Conservation (phyloP, 495 filamentous ascomycete species). For the Clohesyomyces aquaticus region DNA sequence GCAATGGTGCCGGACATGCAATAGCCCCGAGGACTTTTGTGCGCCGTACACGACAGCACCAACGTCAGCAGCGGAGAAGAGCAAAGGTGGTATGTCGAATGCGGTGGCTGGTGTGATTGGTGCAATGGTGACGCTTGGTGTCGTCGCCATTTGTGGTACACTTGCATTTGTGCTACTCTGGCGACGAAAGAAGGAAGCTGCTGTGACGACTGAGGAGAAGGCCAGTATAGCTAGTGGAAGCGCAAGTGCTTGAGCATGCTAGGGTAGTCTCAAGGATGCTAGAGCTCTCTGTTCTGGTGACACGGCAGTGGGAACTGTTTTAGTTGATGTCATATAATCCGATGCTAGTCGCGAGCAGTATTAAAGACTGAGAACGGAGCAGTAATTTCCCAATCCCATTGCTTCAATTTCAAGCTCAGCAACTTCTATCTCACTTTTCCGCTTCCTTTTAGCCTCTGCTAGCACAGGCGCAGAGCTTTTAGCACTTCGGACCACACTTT, state of each 20-base stretch:
- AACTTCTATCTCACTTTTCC: not conserved
- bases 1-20: conserved; percentile 55
- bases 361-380: not conserved
- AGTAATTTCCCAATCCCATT: not conserved
- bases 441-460: not conserved
- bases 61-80: not conserved
- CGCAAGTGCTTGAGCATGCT: conserved; percentile 11
- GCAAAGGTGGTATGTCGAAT: conserved; percentile 17
- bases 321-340: not conserved
- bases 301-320: conserved; percentile 3
- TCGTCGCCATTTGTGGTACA: conserved; percentile 15
- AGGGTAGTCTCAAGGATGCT: conserved; percentile 8
- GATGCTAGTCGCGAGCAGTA: not conserved
- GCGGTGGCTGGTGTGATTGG: conserved; percentile 20
- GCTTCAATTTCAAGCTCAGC: not conserved
- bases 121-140: conserved; percentile 21
- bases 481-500: not conserved
- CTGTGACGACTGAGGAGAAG: conserved; percentile 5
- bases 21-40: conserved; percentile 43
- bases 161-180: conserved; percentile 13
- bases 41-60: not conserved
- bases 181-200: conserved; percentile 10
- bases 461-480: not conserved
- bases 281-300: conserved; percentile 6
- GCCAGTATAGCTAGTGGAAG: conserved; percentile 8